A percentile compares a stretch with the other conserved stretches of the same genome.
phyloP scores from a whole-genome alignment of 148 eudicot genomes.

The Diospyros kaki region DNA sequence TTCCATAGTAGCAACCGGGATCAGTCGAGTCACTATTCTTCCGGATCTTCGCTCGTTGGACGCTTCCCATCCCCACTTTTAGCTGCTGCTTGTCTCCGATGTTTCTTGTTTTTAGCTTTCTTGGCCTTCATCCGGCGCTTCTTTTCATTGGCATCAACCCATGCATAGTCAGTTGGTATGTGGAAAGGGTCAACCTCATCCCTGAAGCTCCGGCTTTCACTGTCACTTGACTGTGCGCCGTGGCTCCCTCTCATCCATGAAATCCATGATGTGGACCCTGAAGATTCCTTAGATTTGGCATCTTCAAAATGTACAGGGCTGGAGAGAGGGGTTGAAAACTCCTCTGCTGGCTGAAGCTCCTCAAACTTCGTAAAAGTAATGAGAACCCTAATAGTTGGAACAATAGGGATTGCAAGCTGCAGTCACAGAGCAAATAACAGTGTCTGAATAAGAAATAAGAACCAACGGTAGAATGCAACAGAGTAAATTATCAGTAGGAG shows the following conservation, averaged over 20 bases:
- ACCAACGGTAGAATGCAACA: neutral
- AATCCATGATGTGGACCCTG: slow-evolving; percentile 74
- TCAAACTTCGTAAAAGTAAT: slow-evolving; percentile 30
- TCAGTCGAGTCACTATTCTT: slow-evolving; percentile 17
- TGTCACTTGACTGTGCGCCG: slow-evolving; percentile 64
- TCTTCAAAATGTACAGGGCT: slow-evolving; percentile 83
- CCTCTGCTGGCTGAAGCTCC: slow-evolving; percentile 75
- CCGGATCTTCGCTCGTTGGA: slow-evolving; percentile 42
- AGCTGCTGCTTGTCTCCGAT: slow-evolving; percentile 33
- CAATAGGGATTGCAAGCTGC: slow-evolving; percentile 93
- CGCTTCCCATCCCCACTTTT: slow-evolving; percentile 41
- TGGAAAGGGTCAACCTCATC: slow-evolving; percentile 79
- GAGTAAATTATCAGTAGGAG: too few species aligned
- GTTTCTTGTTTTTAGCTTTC: slow-evolving; percentile 74
- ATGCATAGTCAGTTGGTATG: slow-evolving; percentile 82
- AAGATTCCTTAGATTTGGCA: slow-evolving; percentile 61
- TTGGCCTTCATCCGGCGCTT: slow-evolving; percentile 83
- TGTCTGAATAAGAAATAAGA: neutral
- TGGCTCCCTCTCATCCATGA: slow-evolving; percentile 90
- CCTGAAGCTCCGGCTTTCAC: slow-evolving; percentile 49
- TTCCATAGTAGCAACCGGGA: neutral
- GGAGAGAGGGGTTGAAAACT: slow-evolving; percentile 89
- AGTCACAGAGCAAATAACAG: neutral
- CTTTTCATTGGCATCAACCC: slow-evolving; percentile 93
- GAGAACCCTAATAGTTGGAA: slow-evolving; percentile 89